Evolutionary conservation across 2,329 filamentous ascomycete genomes (phyloP), one percentile per base, ranked within the genome.

Genomic region (Neopestalotiopsis rosae): DNA sequence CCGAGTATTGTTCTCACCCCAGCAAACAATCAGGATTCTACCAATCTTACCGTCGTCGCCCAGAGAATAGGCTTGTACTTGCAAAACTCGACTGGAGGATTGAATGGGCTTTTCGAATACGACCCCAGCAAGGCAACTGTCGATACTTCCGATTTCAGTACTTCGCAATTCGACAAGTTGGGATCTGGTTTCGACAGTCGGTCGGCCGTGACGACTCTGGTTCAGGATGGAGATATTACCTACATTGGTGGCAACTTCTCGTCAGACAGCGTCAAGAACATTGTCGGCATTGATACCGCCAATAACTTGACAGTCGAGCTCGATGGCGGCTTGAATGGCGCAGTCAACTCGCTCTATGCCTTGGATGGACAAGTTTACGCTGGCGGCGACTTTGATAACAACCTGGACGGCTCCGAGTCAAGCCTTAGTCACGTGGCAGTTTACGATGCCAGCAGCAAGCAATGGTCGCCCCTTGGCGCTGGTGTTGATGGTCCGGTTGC

Each of bases 21-120:
- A 4, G 83, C 89, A 28, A 79, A 86, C 40, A 90, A 88, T 52
- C 92, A 94, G 79, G 81, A 81, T 13, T 81, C 90, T 42, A 81
- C 85, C 6, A 81, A 88, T 67, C 84, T 96, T 77, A 92, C 92
- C 1, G 83, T 98, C 72, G 96, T 99, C n/a, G 96, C 96, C 9
- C 95, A 97, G 77, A 89, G 92, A 68, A 90, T 98, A 56, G 90
- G 91, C 10, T 97, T 98, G 79, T 90, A 85, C 28, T 84, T 94
- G 61, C 86, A 91, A 72, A 90, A 90, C 71, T 92, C 92, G 2
- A 93, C 91, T 61, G 93, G 92, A 65, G 93, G 93, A 3, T 83
- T 99, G 66, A 98, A 98, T 76, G 94, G 94, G 9, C 83, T 99
- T 1, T 98, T 93, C 78, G 96, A 98, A 76, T 98, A 93, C 77